Evolutionary conservation across 306 rosid species (phyloP).

Genomic region (Prunus davidiana): DNA sequence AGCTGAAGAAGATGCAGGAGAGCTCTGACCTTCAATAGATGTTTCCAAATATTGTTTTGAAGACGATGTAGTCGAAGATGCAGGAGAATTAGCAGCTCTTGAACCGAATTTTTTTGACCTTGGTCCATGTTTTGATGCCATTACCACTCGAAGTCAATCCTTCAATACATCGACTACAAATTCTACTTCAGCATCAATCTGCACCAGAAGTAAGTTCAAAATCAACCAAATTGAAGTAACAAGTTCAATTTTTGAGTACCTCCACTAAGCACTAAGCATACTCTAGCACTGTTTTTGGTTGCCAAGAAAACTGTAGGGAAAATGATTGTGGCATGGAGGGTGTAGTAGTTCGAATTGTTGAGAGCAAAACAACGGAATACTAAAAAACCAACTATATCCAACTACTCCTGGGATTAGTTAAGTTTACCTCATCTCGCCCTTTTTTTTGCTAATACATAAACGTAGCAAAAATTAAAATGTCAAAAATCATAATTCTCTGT

Average conservation of each 20-base stretch:
- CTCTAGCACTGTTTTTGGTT: constrained; percentile 1
- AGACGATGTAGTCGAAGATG: constrained; percentile 85
- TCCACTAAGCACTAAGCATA: constrained; percentile 13
- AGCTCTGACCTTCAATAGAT: constrained; percentile 67
- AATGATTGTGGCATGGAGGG: background rate
- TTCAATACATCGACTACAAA: constrained; percentile 28
- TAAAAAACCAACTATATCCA: background rate
- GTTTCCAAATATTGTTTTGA: constrained; percentile 72
- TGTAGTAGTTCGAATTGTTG: background rate
- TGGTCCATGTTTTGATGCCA: constrained; percentile 74
- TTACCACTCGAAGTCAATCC: constrained; percentile 43
- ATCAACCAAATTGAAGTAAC: background rate
- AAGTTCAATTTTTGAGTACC: background rate
- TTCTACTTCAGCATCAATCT: constrained; percentile 11
- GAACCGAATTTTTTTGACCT: constrained; percentile 50
- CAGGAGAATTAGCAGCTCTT: constrained; percentile 65
- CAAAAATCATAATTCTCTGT: constrained; percentile 1
- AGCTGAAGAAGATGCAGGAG: constrained; percentile 91
- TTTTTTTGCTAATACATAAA: no score
- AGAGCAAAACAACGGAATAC: background rate
- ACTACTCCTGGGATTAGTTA: background rate
- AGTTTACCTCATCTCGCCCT: background rate
- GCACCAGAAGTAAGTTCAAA: background rate
- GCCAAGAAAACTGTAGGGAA: constrained; percentile 1
- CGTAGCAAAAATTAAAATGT: background rate